These are phyloP conservation scores for Phymatotrichopsis omnivora DNA, from an alignment of 2,329 filamentous ascomycete genomes.

Conservation along the genomic window DNA sequence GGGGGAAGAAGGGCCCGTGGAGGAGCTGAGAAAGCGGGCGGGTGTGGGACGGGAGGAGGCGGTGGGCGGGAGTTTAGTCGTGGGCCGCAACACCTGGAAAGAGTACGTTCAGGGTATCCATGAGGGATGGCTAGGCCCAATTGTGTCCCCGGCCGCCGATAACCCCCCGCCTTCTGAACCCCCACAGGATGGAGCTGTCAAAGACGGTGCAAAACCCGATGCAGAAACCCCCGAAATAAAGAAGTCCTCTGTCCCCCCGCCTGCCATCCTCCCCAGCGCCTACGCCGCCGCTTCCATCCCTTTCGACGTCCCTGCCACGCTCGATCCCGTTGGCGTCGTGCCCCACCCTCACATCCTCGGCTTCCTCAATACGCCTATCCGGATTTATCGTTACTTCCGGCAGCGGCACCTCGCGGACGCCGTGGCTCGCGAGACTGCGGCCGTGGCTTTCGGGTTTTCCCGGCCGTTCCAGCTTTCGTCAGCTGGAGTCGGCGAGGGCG, in stretches of 20 bases:
- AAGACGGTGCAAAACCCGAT: constrained; percentile 31
- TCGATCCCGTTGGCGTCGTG: constrained; percentile 64
- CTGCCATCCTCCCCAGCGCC: constrained; percentile 63
- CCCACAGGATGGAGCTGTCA: constrained; percentile 27
- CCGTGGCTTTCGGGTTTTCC: constrained; percentile 57
- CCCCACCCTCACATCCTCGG: constrained; percentile 83
- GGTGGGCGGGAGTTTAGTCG: constrained; percentile 70
- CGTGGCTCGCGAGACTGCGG: constrained; percentile 77
- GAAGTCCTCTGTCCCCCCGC: constrained; percentile 46
- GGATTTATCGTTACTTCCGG: constrained; percentile 80
- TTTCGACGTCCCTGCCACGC: constrained; percentile 53
- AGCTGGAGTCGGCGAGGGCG: constrained; percentile 7
- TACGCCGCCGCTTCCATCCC: constrained; percentile 61
- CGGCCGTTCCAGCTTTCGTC: constrained; percentile 37
- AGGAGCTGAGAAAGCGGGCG: constrained; percentile 53
- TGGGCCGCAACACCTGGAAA: constrained; percentile 92
- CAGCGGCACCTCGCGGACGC: constrained; percentile 75
- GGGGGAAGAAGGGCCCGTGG: constrained; percentile 46
- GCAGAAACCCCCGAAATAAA: constrained; percentile 29
- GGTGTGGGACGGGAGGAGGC: constrained; percentile 64
- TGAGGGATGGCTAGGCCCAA: constrained; percentile 88
- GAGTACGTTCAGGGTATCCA: constrained; percentile 90
- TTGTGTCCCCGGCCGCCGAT: constrained; percentile 60
- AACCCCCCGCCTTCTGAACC: constrained; percentile 4
- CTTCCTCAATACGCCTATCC: constrained; percentile 78